Percentiles rank a stretch among this genome's conserved stretches.
Evolutionary conservation across 1,284 basidiomycete genomes (phyloP).

Genomic region (Austroboletus olivaceoglutinosus): DNA sequence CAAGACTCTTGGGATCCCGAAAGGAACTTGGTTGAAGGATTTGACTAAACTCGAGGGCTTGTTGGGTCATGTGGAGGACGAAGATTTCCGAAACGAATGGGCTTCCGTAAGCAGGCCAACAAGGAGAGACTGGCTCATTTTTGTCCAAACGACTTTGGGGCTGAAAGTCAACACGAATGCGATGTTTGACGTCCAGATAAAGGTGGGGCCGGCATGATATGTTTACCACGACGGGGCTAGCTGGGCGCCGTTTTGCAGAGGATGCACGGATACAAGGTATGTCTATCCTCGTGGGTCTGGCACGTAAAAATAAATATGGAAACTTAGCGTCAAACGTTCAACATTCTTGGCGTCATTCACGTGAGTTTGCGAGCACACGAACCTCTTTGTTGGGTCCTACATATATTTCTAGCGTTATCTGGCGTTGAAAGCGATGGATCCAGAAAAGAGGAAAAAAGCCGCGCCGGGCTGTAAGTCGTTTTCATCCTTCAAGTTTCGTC

Average conservation of each 20-base stretch:
- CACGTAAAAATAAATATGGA: background rate
- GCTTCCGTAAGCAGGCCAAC: constrained; percentile 82
- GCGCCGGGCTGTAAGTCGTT: constrained; percentile 71
- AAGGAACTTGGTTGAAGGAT: constrained; percentile 78
- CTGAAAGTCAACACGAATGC: constrained; percentile 74
- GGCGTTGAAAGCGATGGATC: constrained; percentile 72
- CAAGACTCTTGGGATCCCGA: constrained; percentile 72
- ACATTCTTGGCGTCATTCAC: constrained; percentile 84
- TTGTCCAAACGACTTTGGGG: constrained; percentile 75
- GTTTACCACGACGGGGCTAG: background rate
- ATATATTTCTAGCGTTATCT: constrained; percentile 65
- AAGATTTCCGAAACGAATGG: constrained; percentile 76
- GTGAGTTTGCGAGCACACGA: constrained; percentile 40
- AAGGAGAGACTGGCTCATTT: constrained; percentile 80
- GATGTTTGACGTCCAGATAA: constrained; percentile 92
- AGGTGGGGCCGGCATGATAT: constrained; percentile 46
- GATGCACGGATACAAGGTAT: constrained; percentile 84
- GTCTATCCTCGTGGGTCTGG: background rate
- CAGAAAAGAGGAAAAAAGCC: constrained; percentile 79
- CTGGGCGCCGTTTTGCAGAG: constrained; percentile 41
- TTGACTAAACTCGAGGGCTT: constrained; percentile 68
- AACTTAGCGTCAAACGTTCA: constrained; percentile 74
- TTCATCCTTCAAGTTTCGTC: background rate
- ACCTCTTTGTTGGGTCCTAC: background rate
- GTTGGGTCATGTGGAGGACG: constrained; percentile 65